Evolutionary conservation across 768 basidiomycete species (phyloP).

Genomic region (Lactarius akahatsu): DNA sequence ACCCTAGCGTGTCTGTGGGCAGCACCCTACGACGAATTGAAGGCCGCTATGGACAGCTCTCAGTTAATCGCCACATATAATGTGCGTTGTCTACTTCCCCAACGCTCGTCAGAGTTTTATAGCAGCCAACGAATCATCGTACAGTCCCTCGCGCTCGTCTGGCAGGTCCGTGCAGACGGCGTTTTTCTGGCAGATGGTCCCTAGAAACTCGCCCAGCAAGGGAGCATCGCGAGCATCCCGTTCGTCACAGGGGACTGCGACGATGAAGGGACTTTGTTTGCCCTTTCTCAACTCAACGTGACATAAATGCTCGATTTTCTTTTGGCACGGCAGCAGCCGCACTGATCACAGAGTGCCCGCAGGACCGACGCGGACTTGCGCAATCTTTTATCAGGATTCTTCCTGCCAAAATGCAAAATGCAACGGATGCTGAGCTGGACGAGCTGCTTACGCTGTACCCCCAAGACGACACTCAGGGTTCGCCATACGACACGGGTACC

Average conservation of each 20-base stretch:
- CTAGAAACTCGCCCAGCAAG: conserved; percentile 36
- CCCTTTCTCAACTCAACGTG: conserved; percentile 30
- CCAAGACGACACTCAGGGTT: conserved; percentile 30
- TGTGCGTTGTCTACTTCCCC: conserved; percentile 23
- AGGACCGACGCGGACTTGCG: conserved; percentile 26
- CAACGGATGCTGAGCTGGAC: conserved; percentile 19
- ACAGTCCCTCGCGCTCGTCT: conserved; percentile 36
- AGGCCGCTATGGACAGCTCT: conserved; percentile 32
- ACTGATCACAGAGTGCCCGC: neutral
- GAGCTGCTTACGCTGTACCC: conserved; percentile 23
- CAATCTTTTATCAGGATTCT: conserved; percentile 18
- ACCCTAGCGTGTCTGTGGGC: conserved; percentile 45
- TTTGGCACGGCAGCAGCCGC: neutral
- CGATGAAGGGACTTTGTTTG: conserved; percentile 34
- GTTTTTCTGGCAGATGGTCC: conserved; percentile 40
- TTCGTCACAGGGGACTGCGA: conserved; percentile 35
- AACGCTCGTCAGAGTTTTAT: neutral
- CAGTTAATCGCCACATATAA: conserved; percentile 35
- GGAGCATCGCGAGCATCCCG: conserved; percentile 36
- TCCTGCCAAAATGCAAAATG: conserved; percentile 16
- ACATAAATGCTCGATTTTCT: conserved; percentile 26
- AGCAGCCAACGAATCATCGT: neutral
- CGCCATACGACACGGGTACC: conserved; percentile 34
- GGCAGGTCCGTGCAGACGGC: conserved; percentile 43
- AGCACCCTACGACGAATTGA: conserved; percentile 36